Percentiles rank a stretch among this genome's conserved stretches.
These are phyloP conservation scores for Leucoagaricus sp. DNA, from an alignment of 1,284 basidiomycete genomes.

Conservation along the genomic window DNA sequence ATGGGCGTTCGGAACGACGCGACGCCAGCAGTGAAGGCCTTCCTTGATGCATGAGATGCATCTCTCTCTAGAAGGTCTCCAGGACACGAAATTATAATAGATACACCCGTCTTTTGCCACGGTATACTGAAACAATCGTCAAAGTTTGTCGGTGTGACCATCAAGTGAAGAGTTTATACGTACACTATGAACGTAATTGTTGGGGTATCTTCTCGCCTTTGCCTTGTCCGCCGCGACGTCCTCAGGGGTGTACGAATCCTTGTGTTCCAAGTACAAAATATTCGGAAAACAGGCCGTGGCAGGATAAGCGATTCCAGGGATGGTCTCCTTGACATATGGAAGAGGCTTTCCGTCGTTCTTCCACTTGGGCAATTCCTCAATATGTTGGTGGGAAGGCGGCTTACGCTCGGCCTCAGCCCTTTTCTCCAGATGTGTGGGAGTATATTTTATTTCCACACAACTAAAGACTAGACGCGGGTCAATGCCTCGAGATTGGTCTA, in stretches of 20 bases:
- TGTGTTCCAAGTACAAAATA: neutral
- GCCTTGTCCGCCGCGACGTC: neutral
- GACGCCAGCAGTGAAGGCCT: neutral
- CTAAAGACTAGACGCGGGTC: neutral
- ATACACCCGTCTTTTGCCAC: neutral
- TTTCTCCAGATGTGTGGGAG: neutral
- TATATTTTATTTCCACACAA: neutral
- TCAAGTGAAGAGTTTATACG: neutral
- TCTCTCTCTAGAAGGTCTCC: neutral
- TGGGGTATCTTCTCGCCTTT: neutral
- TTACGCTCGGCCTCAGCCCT: neutral
- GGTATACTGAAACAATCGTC: neutral
- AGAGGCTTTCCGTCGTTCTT: neutral
- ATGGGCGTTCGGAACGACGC: neutral
- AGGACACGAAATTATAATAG: neutral
- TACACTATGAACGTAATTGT: neutral
- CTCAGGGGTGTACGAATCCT: neutral
- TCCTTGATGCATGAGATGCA: neutral
- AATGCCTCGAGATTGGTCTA: neutral
- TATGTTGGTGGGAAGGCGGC: no score
- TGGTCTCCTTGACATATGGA: neutral
- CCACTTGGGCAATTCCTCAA: neutral
- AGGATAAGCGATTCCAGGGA: neutral
- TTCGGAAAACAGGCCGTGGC: neutral
- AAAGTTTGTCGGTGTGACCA: neutral